Base-by-base conservation (phyloP, 2,329 filamentous ascomycete genomes). In the Pleomassaria siparia region DNA sequence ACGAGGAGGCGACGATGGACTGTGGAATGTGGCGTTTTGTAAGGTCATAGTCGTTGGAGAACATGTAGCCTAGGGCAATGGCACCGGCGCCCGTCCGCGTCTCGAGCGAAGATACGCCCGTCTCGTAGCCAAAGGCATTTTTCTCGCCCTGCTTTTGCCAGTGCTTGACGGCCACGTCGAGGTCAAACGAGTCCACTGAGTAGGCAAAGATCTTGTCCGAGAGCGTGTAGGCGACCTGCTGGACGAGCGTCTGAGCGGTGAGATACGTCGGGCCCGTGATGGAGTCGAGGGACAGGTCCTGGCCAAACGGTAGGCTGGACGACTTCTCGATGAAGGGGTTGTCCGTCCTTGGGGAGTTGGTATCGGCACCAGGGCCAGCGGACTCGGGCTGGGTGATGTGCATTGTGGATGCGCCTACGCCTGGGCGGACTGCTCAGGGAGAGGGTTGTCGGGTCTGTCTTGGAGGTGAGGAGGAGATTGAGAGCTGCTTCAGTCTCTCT, bases 161-260 rank as follows among this genome's bases (percentile, higher is more conserved):
- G 58, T 83, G 74, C 71, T 86, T 88, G 44, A 89, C 85, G 39
- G 91, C 90, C 53, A 86, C 73, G 70, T 97, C 92, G 55, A 99
- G 81, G 68, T 95, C 89, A 66, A 96, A 97, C 12, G 89, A 88
- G 65, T 95, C 89, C 22, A 91, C 90, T 2, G 92, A 97, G 78
- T 95, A 97, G 47, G 91, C 88, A 77, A 96, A 99, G 75, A 97
- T 85, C 80, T 95, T 96, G 79, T 97, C 91, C 47, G 92, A 97
- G 52, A 99, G 81, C 55, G 89, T 83, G 76, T 96, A 99, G 51
- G 92, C 90, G 56, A 97, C 87, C 74, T 99, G 94, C 77, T 99
- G 94, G 56, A 97, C 87, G 46, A 99, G 83, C 18, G 90, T 85
- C 75, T 99, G 94, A 24, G 91, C 89, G 32, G 92, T 97, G 52